Evolutionary conservation across 495 filamentous ascomycete genomes (phyloP).

Genomic region (Podospora comata): DNA sequence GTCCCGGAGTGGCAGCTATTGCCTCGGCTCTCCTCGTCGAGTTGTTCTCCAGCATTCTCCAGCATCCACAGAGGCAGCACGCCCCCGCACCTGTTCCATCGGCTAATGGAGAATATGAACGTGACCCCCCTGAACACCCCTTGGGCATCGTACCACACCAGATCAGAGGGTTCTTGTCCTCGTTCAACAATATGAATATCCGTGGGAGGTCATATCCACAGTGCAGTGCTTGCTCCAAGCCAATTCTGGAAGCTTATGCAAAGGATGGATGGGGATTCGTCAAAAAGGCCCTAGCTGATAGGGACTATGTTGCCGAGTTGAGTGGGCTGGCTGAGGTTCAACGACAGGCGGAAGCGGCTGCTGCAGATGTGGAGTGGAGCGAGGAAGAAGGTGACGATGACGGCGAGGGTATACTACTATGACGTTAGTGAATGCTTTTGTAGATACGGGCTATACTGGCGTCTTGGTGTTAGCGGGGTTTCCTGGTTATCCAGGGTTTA

Average conservation of each 20-base stretch:
- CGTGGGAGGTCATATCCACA: constrained; percentile 80
- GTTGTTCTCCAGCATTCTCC: constrained; percentile 78
- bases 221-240: constrained; percentile 87
- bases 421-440: not conserved
- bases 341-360: constrained; percentile 62
- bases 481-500: not conserved
- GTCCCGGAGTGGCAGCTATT: constrained; percentile 86
- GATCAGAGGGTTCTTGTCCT: constrained; percentile 86
- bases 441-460: not conserved
- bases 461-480: not conserved
- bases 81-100: constrained; percentile 51
- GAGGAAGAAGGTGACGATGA: constrained; percentile 44
- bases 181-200: constrained; percentile 78
- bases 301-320: constrained; percentile 83
- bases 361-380: constrained; percentile 45
- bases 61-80: constrained; percentile 67
- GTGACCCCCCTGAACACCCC: constrained; percentile 62
- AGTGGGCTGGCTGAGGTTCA: constrained; percentile 92
- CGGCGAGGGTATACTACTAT: constrained; percentile 43
- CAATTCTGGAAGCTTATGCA: constrained; percentile 67
- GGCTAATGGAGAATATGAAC: constrained; percentile 44
- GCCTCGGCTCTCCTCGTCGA: constrained; percentile 92
- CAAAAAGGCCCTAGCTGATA: constrained; percentile 76
- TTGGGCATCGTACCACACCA: constrained; percentile 89
- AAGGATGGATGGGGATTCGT: constrained; percentile 84